Conservation (phyloP, 306 rosid genomes). For the Castanospermum australe region DNA sequence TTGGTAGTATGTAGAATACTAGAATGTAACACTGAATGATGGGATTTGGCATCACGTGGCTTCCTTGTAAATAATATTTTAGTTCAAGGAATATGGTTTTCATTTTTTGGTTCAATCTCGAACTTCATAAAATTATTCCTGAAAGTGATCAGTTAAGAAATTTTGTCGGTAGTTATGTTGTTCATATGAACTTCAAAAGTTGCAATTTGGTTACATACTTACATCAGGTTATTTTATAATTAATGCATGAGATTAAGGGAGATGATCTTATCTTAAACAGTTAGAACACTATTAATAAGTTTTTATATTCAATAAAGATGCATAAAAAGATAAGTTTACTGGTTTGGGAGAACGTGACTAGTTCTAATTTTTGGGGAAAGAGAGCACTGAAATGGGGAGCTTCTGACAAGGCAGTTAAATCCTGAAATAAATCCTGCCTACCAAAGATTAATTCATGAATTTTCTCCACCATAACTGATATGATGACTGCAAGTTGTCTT, state of each 20-base stretch:
- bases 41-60: background rate
- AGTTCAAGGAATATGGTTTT: background rate
- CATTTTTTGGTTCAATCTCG: background rate
- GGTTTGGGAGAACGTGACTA: background rate
- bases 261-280: background rate
- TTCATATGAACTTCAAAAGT: background rate
- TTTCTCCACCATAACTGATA: background rate
- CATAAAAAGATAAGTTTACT: background rate
- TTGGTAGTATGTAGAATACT: background rate
- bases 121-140: background rate
- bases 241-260: background rate
- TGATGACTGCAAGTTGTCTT: background rate
- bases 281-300: background rate
- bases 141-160: background rate
- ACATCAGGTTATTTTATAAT: background rate
- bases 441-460: background rate
- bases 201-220: background rate
- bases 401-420: background rate
- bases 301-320: background rate
- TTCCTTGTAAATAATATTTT: background rate
- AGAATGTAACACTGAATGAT: background rate
- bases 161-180: background rate
- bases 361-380: background rate
- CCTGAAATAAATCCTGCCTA: background rate
- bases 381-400: background rate